phyloP scores from a whole-genome alignment of 2,329 filamentous ascomycete genomes.

The Beauveria sp. region DNA sequence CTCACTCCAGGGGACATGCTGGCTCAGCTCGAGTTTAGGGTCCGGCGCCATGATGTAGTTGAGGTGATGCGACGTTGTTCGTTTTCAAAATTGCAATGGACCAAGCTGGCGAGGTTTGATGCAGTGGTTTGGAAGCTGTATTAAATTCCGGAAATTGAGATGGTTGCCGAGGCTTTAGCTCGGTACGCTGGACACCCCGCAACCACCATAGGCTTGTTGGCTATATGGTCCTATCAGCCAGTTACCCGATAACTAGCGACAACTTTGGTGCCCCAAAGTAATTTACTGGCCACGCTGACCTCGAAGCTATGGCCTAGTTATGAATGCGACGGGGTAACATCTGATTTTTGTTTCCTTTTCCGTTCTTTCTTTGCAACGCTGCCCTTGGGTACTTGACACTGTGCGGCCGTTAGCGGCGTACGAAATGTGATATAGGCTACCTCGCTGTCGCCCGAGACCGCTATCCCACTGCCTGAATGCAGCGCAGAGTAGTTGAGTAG shows the following conservation, averaged over 20 bases:
- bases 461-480: too few relatives aligned
- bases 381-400: too few relatives aligned
- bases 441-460: too few relatives aligned
- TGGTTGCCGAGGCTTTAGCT: conserved; percentile 4
- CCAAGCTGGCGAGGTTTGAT: neutral
- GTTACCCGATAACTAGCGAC: too few relatives aligned
- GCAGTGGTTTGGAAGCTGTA: neutral
- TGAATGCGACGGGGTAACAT: too few relatives aligned
- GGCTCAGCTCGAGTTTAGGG: conserved; percentile 16
- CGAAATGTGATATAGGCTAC: too few relatives aligned
- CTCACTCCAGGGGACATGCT: conserved; percentile 17
- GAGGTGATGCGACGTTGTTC: neutral
- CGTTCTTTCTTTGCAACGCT: too few relatives aligned
- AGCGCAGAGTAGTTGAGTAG: neutral
- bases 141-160: neutral
- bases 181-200: neutral
- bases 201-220: neutral
- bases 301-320: too few relatives aligned
- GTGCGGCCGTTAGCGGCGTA: too few relatives aligned
- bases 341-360: too few relatives aligned
- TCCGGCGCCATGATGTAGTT: conserved; percentile 13
- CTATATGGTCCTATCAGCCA: neutral
- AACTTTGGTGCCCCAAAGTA: too few relatives aligned
- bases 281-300: too few relatives aligned
- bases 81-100: neutral